phyloP scores from a whole-genome alignment of 805 yeast genomes.

The Barnettozyma botsteinii region DNA sequence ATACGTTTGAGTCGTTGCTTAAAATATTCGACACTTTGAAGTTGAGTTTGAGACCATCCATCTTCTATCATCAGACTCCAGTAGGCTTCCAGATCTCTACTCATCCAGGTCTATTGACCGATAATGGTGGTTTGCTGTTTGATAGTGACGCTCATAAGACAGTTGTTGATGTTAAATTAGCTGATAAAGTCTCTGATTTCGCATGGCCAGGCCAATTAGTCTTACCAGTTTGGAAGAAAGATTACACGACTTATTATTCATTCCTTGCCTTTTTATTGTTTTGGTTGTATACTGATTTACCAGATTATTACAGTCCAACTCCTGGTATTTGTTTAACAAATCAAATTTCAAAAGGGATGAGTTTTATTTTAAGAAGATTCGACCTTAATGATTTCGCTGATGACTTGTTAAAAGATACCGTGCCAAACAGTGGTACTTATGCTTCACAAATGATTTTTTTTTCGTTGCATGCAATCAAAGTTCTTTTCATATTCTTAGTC shows the following conservation, averaged over 20 bases:
- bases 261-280: conserved; percentile 33
- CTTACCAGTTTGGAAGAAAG: conserved; percentile 61
- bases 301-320: conserved; percentile 83
- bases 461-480: conserved; percentile 62
- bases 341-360: conserved; percentile 35
- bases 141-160: conserved; percentile 48
- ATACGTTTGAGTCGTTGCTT: conserved; percentile 53
- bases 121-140: conserved; percentile 75
- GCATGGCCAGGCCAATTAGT: conserved; percentile 90
- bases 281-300: conserved; percentile 94
- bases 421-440: conserved; percentile 31
- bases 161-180: conserved; percentile 40
- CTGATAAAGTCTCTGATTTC: conserved; percentile 50
- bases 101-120: conserved; percentile 78
- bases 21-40: conserved; percentile 63
- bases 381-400: conserved; percentile 40
- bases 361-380: conserved; percentile 29
- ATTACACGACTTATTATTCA: conserved; percentile 37
- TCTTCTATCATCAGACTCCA: conserved; percentile 65
- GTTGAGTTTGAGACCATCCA: conserved; percentile 70
- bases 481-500: conserved; percentile 46
- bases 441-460: conserved; percentile 65
- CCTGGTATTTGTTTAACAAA: conserved; percentile 83
- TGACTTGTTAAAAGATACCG: conserved; percentile 45
- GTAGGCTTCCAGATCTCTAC: conserved; percentile 53